Percentiles rank a stretch among this genome's conserved stretches.
phyloP scores from a whole-genome alignment of 306 rosid genomes.

The Adenanthera pavonina region DNA sequence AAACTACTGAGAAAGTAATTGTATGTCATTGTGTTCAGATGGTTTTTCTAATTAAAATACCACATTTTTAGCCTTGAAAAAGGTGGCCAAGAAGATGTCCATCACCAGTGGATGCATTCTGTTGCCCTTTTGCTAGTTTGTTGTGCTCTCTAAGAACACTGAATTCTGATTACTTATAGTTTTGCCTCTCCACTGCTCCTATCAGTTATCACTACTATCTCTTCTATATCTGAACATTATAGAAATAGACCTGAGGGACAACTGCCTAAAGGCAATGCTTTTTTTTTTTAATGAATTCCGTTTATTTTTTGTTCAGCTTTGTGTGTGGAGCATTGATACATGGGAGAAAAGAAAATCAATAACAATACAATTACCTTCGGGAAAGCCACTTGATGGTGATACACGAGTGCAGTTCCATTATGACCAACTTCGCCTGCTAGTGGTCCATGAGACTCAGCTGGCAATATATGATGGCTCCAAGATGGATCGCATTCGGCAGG shows the following conservation, averaged over 20 bases:
- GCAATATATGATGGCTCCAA: constrained; percentile 88
- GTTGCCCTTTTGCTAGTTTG: no score
- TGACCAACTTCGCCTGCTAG: constrained; percentile 77
- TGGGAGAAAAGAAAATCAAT: constrained; percentile 93
- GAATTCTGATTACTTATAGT: background rate
- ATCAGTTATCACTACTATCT: background rate
- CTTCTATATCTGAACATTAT: background rate
- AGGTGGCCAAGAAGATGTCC: background rate
- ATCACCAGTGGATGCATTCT: constrained; percentile 28
- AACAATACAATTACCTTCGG: constrained; percentile 65
- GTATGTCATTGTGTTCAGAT: background rate
- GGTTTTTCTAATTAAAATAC: background rate
- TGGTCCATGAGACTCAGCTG: constrained; percentile 80
- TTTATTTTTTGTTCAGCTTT: constrained; percentile 59
- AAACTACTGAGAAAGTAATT: background rate
- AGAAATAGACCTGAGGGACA: background rate
- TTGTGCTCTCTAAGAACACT: background rate
- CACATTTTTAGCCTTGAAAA: no score
- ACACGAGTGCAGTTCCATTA: constrained; percentile 83
- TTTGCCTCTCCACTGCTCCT: constrained; percentile 6
- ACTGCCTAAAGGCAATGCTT: constrained; percentile 16
- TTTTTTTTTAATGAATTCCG: constrained; percentile 25
- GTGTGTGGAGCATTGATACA: constrained; percentile 86
- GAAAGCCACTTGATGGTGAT: constrained; percentile 77
- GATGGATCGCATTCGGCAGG: constrained; percentile 90